Evolutionary conservation across 1,139 yeast genomes (phyloP).

Genomic region (Ogataea hybrid): DNA sequence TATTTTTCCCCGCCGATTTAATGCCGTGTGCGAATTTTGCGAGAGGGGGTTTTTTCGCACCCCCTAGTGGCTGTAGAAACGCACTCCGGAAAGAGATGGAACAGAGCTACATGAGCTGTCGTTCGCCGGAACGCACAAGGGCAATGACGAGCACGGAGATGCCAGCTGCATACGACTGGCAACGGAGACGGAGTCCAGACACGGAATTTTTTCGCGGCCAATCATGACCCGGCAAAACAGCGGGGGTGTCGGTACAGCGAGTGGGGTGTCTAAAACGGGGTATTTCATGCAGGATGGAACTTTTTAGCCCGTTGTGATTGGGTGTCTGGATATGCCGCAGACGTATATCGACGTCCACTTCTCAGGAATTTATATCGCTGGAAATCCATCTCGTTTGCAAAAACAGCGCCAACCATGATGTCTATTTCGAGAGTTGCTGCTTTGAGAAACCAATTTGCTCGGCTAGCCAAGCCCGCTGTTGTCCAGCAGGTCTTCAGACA

Average conservation of each 20-base stretch:
- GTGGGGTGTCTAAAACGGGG: slow-evolving; percentile 11
- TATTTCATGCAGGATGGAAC: slow-evolving; percentile 1
- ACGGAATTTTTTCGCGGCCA: slow-evolving; percentile 1
- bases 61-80: not conserved
- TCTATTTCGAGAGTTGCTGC: slow-evolving; percentile 9
- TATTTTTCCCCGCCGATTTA: not conserved
- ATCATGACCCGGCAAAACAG: slow-evolving; percentile 1
- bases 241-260: slow-evolving; percentile 9
- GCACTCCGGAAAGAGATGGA: not conserved
- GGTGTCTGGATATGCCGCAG: slow-evolving; percentile 4
- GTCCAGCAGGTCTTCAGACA: slow-evolving; percentile 9
- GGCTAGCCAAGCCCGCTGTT: slow-evolving; percentile 8
- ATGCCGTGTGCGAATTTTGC: no score
- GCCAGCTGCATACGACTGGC: slow-evolving; percentile 1
- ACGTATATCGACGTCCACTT: not conserved
- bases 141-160: slow-evolving; percentile 4
- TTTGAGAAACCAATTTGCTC: slow-evolving; percentile 7
- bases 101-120: not conserved
- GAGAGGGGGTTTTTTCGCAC: not conserved
- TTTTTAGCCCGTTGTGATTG: slow-evolving; percentile 1
- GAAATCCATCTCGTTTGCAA: not conserved
- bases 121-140: not conserved
- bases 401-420: slow-evolving; percentile 10
- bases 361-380: slow-evolving; percentile 2
- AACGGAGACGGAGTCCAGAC: slow-evolving; percentile 8